Percentiles rank a stretch among this genome's conserved stretches.
Evolutionary conservation across 257 asterid genomes (phyloP).

Genomic region (Ophiorrhiza pumila): DNA sequence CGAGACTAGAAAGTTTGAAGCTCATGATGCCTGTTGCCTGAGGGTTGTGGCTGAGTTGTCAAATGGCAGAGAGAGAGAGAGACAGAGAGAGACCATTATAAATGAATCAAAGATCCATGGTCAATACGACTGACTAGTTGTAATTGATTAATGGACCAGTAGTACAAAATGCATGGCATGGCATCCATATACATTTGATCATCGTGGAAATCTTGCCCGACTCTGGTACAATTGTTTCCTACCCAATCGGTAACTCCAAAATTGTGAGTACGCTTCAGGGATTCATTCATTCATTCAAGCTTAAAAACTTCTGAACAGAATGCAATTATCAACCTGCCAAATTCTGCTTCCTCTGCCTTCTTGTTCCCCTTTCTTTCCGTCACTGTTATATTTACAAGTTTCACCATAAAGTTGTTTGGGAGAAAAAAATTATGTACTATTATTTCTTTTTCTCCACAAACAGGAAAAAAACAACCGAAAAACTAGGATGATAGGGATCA

Average conservation of each 20-base stretch:
- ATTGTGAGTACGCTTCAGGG: background rate
- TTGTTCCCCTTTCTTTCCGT: conserved; percentile 12
- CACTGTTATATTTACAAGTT: too few relatives aligned
- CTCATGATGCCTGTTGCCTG: background rate
- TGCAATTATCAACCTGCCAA: conserved; percentile 17
- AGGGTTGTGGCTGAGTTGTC: too few relatives aligned
- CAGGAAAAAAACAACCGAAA: too few relatives aligned
- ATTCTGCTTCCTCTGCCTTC: conserved; percentile 7
- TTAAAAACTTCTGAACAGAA: background rate
- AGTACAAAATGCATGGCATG: too few relatives aligned
- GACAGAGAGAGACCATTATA: too few relatives aligned
- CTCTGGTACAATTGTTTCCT: conserved; percentile 3
- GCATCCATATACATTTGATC: background rate
- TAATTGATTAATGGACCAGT: background rate
- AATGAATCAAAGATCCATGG: background rate
- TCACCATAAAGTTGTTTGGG: too few relatives aligned
- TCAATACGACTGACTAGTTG: background rate
- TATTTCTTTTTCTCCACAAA: too few relatives aligned
- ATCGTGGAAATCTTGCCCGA: conserved; percentile 3
- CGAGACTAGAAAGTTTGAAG: background rate
- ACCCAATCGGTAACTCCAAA: background rate
- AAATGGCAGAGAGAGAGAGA: too few relatives aligned
- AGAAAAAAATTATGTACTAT: too few relatives aligned
- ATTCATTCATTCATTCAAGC: background rate
- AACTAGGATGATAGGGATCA: too few relatives aligned